Conservation (phyloP, 768 basidiomycete genomes). For the Mycena floridula region DNA sequence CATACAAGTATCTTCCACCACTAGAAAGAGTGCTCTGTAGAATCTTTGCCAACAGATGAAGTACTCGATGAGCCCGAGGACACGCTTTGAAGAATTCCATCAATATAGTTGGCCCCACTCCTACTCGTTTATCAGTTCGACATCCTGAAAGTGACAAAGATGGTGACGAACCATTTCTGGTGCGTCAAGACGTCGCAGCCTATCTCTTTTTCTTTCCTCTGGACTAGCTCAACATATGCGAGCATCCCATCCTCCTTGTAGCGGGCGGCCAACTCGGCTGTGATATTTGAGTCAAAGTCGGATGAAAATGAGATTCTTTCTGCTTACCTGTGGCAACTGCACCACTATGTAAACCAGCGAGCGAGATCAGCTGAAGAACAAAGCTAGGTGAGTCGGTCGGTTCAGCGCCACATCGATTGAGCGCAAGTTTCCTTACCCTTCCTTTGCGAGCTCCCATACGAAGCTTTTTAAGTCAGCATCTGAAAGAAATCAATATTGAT, state of each 20-base stretch:
- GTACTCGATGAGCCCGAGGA: conserved; percentile 89
- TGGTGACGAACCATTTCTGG: conserved; percentile 73
- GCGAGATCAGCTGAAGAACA: conserved; percentile 82
- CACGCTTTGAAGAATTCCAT: conserved; percentile 76
- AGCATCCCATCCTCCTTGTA: conserved; percentile 90
- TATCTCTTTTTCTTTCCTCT: conserved; percentile 82
- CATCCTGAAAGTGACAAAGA: background rate
- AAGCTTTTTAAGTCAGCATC: conserved; percentile 78
- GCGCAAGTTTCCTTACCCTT: conserved; percentile 48
- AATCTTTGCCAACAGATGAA: conserved; percentile 77
- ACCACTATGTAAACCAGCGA: conserved; percentile 85
- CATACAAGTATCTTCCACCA: too few species aligned
- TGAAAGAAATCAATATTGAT: conserved; percentile 12
- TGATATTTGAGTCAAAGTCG: too few species aligned
- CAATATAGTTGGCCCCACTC: conserved; percentile 90
- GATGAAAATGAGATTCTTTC: background rate
- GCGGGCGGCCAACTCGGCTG: conserved; percentile 72
- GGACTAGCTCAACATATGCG: conserved; percentile 85
- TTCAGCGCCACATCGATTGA: background rate
- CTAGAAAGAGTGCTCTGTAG: conserved; percentile 83
- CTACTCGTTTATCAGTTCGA: conserved; percentile 25
- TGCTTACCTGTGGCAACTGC: conserved; percentile 67
- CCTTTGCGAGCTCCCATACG: conserved; percentile 85
- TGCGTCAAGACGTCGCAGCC: conserved; percentile 89
- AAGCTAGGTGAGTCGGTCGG: conserved; percentile 43